Conservation (phyloP, 2,329 filamentous ascomycete genomes). For the Ascosphaera apis region DNA sequence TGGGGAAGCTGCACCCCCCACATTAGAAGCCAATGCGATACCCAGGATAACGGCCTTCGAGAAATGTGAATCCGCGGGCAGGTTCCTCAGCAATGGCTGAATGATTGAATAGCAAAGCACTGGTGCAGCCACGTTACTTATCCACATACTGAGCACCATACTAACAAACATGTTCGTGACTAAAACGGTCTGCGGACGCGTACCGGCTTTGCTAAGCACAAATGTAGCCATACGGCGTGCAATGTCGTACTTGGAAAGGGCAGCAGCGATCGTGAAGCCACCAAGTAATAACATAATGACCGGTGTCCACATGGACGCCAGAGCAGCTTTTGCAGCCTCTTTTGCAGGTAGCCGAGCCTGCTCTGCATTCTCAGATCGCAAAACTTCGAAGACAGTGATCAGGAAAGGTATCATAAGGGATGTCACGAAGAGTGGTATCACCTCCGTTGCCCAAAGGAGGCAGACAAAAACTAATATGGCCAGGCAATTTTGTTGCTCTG, state of each 20-base stretch:
- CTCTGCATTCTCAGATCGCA: constrained; percentile 50
- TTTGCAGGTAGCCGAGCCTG: constrained; percentile 53
- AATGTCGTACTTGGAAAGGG: constrained; percentile 89
- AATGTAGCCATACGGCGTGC: constrained; percentile 94
- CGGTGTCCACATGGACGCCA: constrained; percentile 94
- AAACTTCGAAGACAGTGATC: constrained; percentile 65
- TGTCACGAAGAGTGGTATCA: constrained; percentile 91
- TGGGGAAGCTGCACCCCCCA: constrained; percentile 86
- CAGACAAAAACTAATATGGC: constrained; percentile 87
- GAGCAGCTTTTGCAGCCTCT: constrained; percentile 61
- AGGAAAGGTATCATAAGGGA: constrained; percentile 85
- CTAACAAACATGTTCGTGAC: constrained; percentile 98
- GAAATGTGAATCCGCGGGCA: constrained; percentile 76
- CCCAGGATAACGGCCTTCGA: constrained; percentile 87
- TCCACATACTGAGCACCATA: constrained; percentile 96
- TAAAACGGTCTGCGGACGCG: constrained; percentile 66
- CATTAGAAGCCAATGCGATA: constrained; percentile 84
- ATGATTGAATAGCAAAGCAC: constrained; percentile 97
- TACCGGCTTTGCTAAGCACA: constrained; percentile 87
- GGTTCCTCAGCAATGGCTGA: constrained; percentile 84
- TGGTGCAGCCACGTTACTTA: constrained; percentile 91
- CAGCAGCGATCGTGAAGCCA: constrained; percentile 87
- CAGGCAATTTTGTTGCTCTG: constrained; percentile 88
- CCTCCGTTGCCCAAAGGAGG: constrained; percentile 89
- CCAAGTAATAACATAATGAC: constrained; percentile 96